These are phyloP conservation scores for Periconia digitata DNA, from an alignment of 2,329 filamentous ascomycete genomes.

Conservation along the genomic window DNA sequence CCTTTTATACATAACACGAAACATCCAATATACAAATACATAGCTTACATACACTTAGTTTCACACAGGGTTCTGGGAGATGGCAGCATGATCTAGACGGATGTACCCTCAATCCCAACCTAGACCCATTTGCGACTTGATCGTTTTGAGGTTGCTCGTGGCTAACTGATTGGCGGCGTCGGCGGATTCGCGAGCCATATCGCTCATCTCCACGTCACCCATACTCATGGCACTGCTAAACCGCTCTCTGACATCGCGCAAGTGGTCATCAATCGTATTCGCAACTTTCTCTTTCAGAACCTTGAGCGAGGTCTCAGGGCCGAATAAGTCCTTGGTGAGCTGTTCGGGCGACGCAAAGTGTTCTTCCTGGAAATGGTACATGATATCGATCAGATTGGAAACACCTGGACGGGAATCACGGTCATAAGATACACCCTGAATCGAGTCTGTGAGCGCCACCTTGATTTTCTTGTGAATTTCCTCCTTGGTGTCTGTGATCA, in stretches of 20 bases:
- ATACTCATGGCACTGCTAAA: slow-evolving; percentile 55
- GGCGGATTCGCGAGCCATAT: not conserved
- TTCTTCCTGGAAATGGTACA: slow-evolving; percentile 65
- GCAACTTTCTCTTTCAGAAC: slow-evolving; percentile 67
- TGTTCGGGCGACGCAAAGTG: slow-evolving; percentile 44
- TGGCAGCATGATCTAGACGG: too few relatives aligned
- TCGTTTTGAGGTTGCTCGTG: not conserved
- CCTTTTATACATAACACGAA: too few relatives aligned
- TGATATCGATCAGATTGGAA: slow-evolving; percentile 80
- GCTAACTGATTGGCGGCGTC: not conserved
- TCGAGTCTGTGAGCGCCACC: slow-evolving; percentile 74
- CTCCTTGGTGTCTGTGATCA: slow-evolving; percentile 71
- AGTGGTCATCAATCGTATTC: slow-evolving; percentile 55
- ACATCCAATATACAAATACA: too few relatives aligned
- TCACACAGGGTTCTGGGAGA: too few relatives aligned
- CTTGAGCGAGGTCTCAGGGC: slow-evolving; percentile 51
- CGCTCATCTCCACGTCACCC: not conserved
- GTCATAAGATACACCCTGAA: slow-evolving; percentile 71
- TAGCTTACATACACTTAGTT: not conserved
- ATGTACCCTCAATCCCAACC: not conserved
- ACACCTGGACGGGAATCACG: slow-evolving; percentile 72
- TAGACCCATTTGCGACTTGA: not conserved
- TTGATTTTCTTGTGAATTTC: slow-evolving; percentile 71
- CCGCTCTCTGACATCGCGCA: slow-evolving; percentile 58
- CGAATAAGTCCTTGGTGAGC: slow-evolving; percentile 48